Evolutionary conservation across 2,329 filamentous ascomycete genomes (phyloP).

Genomic region (Pseudocercospora crystallina): DNA sequence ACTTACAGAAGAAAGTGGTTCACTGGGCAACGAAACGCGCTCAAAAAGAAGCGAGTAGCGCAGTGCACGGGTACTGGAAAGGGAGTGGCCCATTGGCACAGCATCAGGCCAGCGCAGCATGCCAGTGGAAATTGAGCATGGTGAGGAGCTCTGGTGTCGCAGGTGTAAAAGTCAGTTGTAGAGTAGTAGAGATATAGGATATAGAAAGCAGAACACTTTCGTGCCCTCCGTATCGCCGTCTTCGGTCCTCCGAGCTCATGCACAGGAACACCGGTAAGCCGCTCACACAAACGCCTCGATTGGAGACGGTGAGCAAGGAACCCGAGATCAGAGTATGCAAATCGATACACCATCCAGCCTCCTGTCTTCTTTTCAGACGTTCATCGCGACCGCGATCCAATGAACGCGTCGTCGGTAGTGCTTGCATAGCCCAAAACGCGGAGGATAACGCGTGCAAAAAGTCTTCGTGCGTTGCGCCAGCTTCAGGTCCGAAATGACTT

Average conservation of each 20-base stretch:
- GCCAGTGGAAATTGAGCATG: not conserved
- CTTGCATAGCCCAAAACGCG: not conserved
- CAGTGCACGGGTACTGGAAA: not conserved
- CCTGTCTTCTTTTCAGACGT: not conserved
- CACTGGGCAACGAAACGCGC: not conserved
- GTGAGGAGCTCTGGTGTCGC: not conserved
- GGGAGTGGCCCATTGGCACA: not conserved
- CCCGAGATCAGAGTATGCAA: not conserved
- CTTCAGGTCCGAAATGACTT: too few relatives aligned
- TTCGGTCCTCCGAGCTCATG: too few relatives aligned
- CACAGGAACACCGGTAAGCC: too few relatives aligned
- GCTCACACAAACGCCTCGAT: too few relatives aligned
- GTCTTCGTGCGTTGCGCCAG: not conserved
- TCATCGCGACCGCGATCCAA: not conserved
- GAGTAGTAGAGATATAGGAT: not conserved
- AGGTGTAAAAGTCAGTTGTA: not conserved
- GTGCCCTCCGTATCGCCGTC: not conserved
- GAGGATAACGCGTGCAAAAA: constrained; percentile 1
- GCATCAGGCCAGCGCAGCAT: too few relatives aligned
- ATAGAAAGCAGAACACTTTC: not conserved
- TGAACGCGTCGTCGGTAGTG: too few relatives aligned
- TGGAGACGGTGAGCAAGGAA: too few relatives aligned
- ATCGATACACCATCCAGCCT: not conserved
- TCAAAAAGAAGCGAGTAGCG: not conserved
- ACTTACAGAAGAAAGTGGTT: not conserved